Evolutionary conservation across 331 rosid genomes (phyloP).

Genomic region (Pyrus hybrid): DNA sequence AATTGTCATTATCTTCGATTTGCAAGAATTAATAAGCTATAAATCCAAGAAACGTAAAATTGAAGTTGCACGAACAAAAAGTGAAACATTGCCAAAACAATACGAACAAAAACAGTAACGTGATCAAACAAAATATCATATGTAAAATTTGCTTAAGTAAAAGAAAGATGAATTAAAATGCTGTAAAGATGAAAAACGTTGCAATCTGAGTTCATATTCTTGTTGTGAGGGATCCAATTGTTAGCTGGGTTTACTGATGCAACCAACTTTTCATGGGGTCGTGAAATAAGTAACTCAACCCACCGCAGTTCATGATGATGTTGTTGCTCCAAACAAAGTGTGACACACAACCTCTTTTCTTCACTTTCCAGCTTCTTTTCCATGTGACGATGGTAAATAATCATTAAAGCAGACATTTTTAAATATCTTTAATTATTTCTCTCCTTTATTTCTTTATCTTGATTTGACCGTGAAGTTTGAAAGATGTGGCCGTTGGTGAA

Average conservation of each 20-base stretch:
- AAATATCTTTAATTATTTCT: slow-evolving; percentile 1
- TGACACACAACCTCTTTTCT: background rate
- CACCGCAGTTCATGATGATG: slow-evolving; percentile 41
- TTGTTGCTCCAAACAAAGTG: slow-evolving; percentile 3
- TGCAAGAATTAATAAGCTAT: too few relatives aligned
- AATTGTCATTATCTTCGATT: too few relatives aligned
- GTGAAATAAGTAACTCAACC: slow-evolving; percentile 34
- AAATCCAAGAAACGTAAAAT: too few relatives aligned
- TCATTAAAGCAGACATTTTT: slow-evolving; percentile 18
- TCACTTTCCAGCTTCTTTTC: slow-evolving; percentile 33
- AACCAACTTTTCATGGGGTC: slow-evolving; percentile 30
- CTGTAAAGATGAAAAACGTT: background rate
- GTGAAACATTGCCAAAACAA: too few relatives aligned
- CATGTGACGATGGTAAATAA: slow-evolving; percentile 21
- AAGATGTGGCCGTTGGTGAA: slow-evolving; percentile 32
- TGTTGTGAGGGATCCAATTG: background rate
- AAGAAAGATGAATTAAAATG: background rate
- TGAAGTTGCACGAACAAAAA: too few relatives aligned
- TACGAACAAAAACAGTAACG: too few relatives aligned
- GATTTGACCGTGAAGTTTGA: slow-evolving; percentile 27
- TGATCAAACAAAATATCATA: too few relatives aligned
- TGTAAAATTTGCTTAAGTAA: too few relatives aligned
- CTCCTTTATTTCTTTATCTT: background rate
- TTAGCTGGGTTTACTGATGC: background rate
- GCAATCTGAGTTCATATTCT: background rate